Base-by-base conservation (phyloP, 2,329 filamentous ascomycete species). In the Aureobasidium sp. region DNA sequence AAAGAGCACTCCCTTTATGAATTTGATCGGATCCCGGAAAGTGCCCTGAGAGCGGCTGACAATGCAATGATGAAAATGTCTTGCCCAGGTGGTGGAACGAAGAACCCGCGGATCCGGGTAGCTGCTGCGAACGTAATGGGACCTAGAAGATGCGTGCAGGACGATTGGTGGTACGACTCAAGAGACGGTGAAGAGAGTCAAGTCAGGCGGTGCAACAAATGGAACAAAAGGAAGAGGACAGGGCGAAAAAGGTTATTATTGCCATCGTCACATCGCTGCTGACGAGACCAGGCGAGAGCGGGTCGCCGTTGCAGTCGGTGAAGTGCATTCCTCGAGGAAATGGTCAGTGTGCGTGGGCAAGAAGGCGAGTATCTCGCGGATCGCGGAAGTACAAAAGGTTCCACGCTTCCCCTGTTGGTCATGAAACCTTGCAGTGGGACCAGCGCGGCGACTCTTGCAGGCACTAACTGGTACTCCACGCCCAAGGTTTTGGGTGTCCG, bases 371-470 rank as follows among this genome's bases (percentile, higher is more conserved):
- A 40, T 41, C 12, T 51, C 48, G 48, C 48, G 48, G 48, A 51
- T 32, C 37, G 35, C 48, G 48, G 48, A 51, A 51, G 48, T 16
- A 51, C 48, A 17, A 51, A 39, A 51, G 48, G 19, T 41, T 51
- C 48, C 48, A 51, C 41, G 48, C 48, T 51, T 51, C 48, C 48
- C 48, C 48, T 51, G 48, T 40, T 41, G 37, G 48, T 51, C 48
- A 41, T 51, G 48, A 51, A 51, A 41, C 48, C 48, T 51, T 51
- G 48, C 19, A 24, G 48, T 51, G 48, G 48, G 41, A 51, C 48
- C 48, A 40, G 48, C 37, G 48, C 48, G 45, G 45, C 38, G 45
- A 16, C n/a, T 41, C 38, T 41, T 25, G 38, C 45, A 38, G 45
- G 29, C 27, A 39, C 34, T 19, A 50, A 50, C 27, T 22, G 32